A percentile compares a stretch with the other conserved stretches of the same genome.
These are phyloP conservation scores for Pseudodiploospora longispora DNA, from an alignment of 2,329 filamentous ascomycete genomes.

Conservation along the genomic window DNA sequence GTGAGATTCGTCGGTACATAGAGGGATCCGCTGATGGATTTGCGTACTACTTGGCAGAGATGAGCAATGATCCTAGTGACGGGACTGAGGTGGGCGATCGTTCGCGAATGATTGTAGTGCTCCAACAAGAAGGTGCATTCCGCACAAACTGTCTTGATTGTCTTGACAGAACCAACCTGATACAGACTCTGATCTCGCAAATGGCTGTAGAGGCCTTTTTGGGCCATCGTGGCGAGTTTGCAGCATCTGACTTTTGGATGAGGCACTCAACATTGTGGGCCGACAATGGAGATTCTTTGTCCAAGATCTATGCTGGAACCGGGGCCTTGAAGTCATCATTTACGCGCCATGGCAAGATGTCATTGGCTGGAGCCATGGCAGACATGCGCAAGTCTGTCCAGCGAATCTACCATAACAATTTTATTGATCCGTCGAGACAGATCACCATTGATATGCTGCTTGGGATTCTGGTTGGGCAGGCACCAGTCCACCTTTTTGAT, in stretches of 20 bases:
- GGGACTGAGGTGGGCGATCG: slow-evolving; percentile 27
- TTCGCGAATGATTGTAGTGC: slow-evolving; percentile 53
- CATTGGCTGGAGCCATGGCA: slow-evolving; percentile 83
- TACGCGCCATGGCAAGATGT: slow-evolving; percentile 92
- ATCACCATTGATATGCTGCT: slow-evolving; percentile 92
- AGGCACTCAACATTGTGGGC: slow-evolving; percentile 92
- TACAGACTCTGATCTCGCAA: slow-evolving; percentile 91
- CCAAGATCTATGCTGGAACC: slow-evolving; percentile 92
- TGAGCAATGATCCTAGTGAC: slow-evolving; percentile 48
- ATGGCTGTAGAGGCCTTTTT: slow-evolving; percentile 87
- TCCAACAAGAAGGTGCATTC: slow-evolving; percentile 94
- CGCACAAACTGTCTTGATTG: slow-evolving; percentile 95
- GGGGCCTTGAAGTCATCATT: slow-evolving; percentile 94
- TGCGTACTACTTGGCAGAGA: slow-evolving; percentile 82
- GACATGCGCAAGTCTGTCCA: slow-evolving; percentile 93
- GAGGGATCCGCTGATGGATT: slow-evolving; percentile 76
- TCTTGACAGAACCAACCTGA: slow-evolving; percentile 87
- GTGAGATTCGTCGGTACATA: slow-evolving; percentile 70
- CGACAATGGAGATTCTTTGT: slow-evolving; percentile 90
- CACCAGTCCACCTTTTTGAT: slow-evolving; percentile 79
- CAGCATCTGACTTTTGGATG: slow-evolving; percentile 79
- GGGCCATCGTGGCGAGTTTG: slow-evolving; percentile 58
- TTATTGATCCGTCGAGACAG: slow-evolving; percentile 85
- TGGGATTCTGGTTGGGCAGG: slow-evolving; percentile 75
- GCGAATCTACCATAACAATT: slow-evolving; percentile 94